phyloP scores from a whole-genome alignment of 2,329 filamentous ascomycete genomes.

The Pseudogymnoascus sp. region DNA sequence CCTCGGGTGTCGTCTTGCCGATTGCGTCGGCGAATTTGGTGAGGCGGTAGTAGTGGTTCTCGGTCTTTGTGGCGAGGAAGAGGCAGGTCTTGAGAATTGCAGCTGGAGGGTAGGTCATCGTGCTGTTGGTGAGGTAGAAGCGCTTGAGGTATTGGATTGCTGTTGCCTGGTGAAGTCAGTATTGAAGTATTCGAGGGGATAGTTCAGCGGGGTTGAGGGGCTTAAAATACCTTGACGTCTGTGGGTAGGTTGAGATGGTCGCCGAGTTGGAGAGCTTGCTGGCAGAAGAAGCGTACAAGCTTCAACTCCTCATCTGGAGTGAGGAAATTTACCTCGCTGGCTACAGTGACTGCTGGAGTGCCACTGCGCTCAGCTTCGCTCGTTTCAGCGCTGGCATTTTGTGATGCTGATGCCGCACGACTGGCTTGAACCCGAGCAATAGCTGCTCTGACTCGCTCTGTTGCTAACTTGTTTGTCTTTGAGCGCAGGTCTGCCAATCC shows the following conservation, averaged over 20 bases:
- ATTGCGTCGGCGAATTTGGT: constrained; percentile 62
- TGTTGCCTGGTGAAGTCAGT: constrained; percentile 23
- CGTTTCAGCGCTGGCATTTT: constrained; percentile 18
- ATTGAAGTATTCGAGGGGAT: constrained; percentile 35
- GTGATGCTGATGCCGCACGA: constrained; percentile 26
- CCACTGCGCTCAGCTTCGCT: constrained; percentile 30
- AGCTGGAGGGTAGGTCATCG: constrained; percentile 92
- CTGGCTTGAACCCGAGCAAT: constrained; percentile 41
- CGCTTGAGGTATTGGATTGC: constrained; percentile 65
- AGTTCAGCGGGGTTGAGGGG: constrained; percentile 45
- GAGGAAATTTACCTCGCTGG: constrained; percentile 63
- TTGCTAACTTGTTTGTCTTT: constrained; percentile 72
- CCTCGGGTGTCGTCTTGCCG: constrained; percentile 64
- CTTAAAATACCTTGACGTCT: constrained; percentile 52
- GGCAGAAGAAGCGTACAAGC: constrained; percentile 73
- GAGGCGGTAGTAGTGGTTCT: constrained; percentile 61
- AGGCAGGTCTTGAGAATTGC: constrained; percentile 83
- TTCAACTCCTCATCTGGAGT: constrained; percentile 75
- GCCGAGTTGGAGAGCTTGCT: constrained; percentile 49
- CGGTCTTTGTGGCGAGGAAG: constrained; percentile 89
- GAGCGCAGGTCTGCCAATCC: constrained; percentile 64
- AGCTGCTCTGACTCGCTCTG: constrained; percentile 56
- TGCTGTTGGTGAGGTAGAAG: constrained; percentile 91
- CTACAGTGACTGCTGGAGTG: constrained; percentile 17
- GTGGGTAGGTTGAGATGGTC: constrained; percentile 54